These are phyloP conservation scores for Fusarium sp. DNA, from an alignment of 2,329 filamentous ascomycete genomes.

Conservation along the genomic window DNA sequence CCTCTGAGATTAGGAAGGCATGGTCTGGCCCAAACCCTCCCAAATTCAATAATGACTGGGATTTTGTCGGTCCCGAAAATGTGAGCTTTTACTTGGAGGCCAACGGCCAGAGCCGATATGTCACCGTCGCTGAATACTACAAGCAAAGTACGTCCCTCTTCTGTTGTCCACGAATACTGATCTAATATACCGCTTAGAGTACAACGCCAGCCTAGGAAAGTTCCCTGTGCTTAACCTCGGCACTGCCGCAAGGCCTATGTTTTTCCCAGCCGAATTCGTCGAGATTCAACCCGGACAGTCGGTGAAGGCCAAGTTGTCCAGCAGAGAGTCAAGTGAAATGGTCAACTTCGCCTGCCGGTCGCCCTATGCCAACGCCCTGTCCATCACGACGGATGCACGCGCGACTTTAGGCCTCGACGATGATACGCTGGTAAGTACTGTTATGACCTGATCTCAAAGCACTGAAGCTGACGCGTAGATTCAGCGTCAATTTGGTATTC, in stretches of 20 bases:
- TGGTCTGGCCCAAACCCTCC: constrained; percentile 41
- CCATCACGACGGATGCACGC: constrained; percentile 73
- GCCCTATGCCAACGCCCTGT: constrained; percentile 76
- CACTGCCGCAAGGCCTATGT: constrained; percentile 68
- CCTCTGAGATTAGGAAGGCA: constrained; percentile 40
- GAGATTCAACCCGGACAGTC: constrained; percentile 75
- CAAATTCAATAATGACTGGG: constrained; percentile 41
- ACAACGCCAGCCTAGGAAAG: constrained; percentile 53
- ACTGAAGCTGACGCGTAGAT: constrained; percentile 19
- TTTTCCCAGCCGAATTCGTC: constrained; percentile 78
- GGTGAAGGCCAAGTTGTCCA: constrained; percentile 70
- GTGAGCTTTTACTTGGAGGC: constrained; percentile 53
- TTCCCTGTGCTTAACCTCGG: constrained; percentile 79
- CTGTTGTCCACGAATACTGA: neutral
- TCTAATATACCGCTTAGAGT: constrained; percentile 51
- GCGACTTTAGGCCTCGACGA: constrained; percentile 70
- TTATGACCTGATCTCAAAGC: neutral
- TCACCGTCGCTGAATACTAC: constrained; percentile 63
- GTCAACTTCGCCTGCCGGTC: constrained; percentile 78
- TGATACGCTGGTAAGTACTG: constrained; percentile 55
- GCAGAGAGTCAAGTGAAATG: constrained; percentile 77
- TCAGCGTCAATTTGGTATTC: constrained; percentile 71
- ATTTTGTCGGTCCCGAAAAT: constrained; percentile 54
- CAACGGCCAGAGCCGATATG: constrained; percentile 47
- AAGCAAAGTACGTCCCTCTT: constrained; percentile 53